Base-by-base conservation (phyloP, 768 basidiomycete genomes). In the Boletus vinaceobasis region DNA sequence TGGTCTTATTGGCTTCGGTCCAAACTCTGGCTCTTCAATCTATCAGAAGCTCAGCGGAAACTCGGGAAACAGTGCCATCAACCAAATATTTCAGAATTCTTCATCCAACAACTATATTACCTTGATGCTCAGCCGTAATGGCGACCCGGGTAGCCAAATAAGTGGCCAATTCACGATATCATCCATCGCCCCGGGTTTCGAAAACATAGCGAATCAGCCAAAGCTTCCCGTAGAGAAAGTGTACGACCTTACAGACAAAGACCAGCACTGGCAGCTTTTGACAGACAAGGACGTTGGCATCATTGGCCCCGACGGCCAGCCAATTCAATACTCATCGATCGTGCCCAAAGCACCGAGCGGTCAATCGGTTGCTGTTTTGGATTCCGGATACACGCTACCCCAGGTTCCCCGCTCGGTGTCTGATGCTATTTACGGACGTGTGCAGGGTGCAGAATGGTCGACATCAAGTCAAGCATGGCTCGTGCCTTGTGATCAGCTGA, bases 231-330 rank as follows among this genome's bases (percentile, higher is more conserved):
- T 92, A 15, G 81, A 86, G 60, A 81, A 75, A 23, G 86, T 90
- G 35, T 81, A 82, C 60, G 74, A 73, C 53, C 68, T 87, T 39
- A 73, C 86, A 31, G 68, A 81, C 65, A 74, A 78, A 50, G 86
- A 90, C 62, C 90, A 91, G 71, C 90, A 92, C 68, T 92, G 89
- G 89, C 88, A 90, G 62, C 76, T 83, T 13, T 68, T 85, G 51
- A 84, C 86, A 0, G 87, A 91, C 71, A 77, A 79, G 58, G 64
- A 80, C 50, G 71, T 74, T 43, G 88, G 86, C 26, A 81, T 92
- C 44, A 84, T 87, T 58, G 90, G 90, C 7, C 90, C 90, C 0
- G 89, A 90, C 62, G 88, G 88, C 23, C 72, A 79, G 23, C 69
- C 80, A 11, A 85, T 92, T 55, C 57, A 73, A 23, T 70, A 83